Conservation (phyloP, 1,139 yeast species). For the Geotrichum siamense region DNA sequence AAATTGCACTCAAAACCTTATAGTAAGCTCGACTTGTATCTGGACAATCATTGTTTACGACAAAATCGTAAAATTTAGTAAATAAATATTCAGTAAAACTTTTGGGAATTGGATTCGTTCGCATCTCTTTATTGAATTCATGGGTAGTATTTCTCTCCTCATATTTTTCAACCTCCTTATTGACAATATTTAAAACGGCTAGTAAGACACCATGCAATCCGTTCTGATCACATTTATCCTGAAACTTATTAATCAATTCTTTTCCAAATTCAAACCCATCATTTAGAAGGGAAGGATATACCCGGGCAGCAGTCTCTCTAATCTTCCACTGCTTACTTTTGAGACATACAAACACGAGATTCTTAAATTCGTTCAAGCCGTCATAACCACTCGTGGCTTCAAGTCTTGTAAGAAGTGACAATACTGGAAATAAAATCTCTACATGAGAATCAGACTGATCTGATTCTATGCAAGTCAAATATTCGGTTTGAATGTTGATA, state of each 20-base stretch:
- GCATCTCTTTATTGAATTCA: conserved; percentile 18
- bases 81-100: conserved; percentile 22
- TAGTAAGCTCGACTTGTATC: conserved; percentile 38
- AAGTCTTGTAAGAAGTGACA: conserved; percentile 62
- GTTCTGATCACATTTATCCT: conserved; percentile 36
- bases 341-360: conserved; percentile 43
- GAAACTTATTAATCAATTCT: conserved; percentile 19
- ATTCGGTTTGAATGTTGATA: conserved; percentile 38
- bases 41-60: conserved; percentile 29
- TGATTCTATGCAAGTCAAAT: conserved; percentile 31
- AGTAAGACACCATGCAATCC: conserved; percentile 51
- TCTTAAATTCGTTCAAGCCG: conserved; percentile 46
- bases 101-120: conserved; percentile 9
- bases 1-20: conserved; percentile 28
- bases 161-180: conserved; percentile 9
- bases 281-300: conserved; percentile 48
- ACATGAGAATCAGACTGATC: conserved; percentile 25
- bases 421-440: conserved; percentile 65
- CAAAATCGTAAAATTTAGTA: conserved; percentile 23
- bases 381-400: conserved; percentile 51
- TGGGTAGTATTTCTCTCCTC: conserved; percentile 2
- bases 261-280: conserved; percentile 27
- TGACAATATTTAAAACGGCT: conserved; percentile 33
- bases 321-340: conserved; percentile 64
- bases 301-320: conserved; percentile 76